A percentile compares a stretch with the other conserved stretches of the same genome.
phyloP scores from a whole-genome alignment of 2,329 filamentous ascomycete species.

The Colletotrichum phormii region DNA sequence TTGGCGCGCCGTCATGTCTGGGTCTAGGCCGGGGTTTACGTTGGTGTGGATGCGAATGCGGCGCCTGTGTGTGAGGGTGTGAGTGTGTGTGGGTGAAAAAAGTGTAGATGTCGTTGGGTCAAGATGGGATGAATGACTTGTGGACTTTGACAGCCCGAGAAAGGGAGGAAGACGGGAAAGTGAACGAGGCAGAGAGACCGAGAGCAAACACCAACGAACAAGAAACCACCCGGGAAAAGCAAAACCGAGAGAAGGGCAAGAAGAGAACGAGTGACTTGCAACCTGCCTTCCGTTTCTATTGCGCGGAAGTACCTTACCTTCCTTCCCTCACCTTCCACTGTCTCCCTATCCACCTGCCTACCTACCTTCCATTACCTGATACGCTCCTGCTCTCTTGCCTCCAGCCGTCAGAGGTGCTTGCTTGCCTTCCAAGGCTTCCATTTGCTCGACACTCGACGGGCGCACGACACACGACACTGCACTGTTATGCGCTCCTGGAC shows the following conservation, averaged over 20 bases:
- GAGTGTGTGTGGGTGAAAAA: not conserved
- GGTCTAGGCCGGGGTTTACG: not conserved
- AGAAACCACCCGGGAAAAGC: not conserved
- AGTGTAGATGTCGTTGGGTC: not conserved
- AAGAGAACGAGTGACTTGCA: not conserved
- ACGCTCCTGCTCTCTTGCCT: not conserved
- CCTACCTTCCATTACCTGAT: not conserved
- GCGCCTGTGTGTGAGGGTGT: conserved; percentile 2
- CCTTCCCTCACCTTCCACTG: not conserved
- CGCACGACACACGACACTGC: conserved; percentile 1
- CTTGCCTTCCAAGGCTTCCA: not conserved
- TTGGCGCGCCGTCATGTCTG: conserved; percentile 12
- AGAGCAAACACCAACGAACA: not conserved
- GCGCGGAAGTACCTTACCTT: not conserved
- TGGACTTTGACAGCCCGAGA: not conserved
- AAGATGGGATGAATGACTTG: conserved; percentile 34
- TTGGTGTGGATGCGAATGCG: conserved; percentile 38
- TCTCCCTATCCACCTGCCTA: not conserved
- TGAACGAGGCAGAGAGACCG: not conserved
- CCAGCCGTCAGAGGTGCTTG: not conserved
- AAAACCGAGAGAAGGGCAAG: not conserved
- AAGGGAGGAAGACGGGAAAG: not conserved
- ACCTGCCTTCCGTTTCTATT: not conserved
- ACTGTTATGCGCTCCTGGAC: conserved; percentile 22
- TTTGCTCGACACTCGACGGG: not conserved